Base-by-base conservation (phyloP, 768 basidiomycete species). In the Fibroporia radiculosa region DNA sequence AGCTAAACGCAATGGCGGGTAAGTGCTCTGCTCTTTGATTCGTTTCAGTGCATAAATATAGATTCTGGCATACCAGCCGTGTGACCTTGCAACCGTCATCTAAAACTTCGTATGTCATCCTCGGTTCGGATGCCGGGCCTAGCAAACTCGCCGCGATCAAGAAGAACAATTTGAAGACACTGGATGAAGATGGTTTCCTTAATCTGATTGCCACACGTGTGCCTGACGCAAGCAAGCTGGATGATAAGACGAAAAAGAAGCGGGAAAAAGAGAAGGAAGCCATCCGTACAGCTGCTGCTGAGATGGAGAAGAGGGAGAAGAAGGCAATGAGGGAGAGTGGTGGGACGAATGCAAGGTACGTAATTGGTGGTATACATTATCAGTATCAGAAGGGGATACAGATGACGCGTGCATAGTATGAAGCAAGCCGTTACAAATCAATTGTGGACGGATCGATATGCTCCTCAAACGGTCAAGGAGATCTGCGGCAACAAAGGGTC, bases 371-470 rank as follows among this genome's bases (percentile, higher is more conserved):
- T 14, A 16, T 16, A 29, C 18, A 16, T 13, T 6, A 19, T 11
- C 10, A 13, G 34, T 28, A 22, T 19, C 33, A 34, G 3, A 23
- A 26, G 4, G 28, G 5, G n/a, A 20, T 16, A 11, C 10, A 40
- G 29, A 24, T n/a, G 2, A 13, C 36, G 20, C 3, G 10, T 18
- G 39, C 29, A n/a, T 26, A 40, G 20, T 10, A 26, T 26, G 23
- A 40, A 40, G 8, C 12, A 48, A 0, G 29, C 31, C 1, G 37
- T 48, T 3, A 16, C 68, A 1, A 71, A 74, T 2, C 91, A 95
- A 60, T 71, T 98, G 1, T 98, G 96, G 96, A 97, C 96, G 29
- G 84, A 83, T 25, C 81, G 92, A 8, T 99, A 99, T 60, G 95
- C 96, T 0, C 96, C 96, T 1, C 79, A 82, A 51, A 74, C 72